A percentile compares a stretch with the other conserved stretches of the same genome.
These are phyloP conservation scores for Andrographis paniculata DNA, from an alignment of 305 asterid genomes.

Conservation along the genomic window DNA sequence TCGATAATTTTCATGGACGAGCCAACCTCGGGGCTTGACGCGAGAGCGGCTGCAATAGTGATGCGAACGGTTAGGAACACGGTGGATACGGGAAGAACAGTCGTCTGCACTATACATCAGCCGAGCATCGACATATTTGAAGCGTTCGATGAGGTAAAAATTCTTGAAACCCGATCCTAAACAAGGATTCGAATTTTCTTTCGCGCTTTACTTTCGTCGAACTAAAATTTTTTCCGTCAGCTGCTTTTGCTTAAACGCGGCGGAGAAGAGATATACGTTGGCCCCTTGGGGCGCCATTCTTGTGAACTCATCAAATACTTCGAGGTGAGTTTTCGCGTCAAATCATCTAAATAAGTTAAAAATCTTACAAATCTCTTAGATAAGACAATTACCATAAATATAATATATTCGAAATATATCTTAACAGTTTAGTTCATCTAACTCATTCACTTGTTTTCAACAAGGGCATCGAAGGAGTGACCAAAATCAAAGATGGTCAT, in stretches of 20 bases:
- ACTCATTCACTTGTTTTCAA: not conserved
- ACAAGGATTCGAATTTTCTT: not conserved
- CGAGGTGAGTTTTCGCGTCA: constrained; percentile 21
- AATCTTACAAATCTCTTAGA: not conserved
- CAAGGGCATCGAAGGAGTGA: constrained; percentile 30
- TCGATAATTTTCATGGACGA: constrained; percentile 59
- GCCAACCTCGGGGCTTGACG: constrained; percentile 46
- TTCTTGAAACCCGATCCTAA: no score
- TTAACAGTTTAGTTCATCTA: no score
- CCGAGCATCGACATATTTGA: constrained; percentile 56
- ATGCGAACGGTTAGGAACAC: constrained; percentile 46
- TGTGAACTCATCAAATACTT: constrained; percentile 26
- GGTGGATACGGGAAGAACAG: constrained; percentile 44
- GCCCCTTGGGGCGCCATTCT: constrained; percentile 34
- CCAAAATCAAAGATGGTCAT: constrained; percentile 32
- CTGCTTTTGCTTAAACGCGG: constrained; percentile 30
- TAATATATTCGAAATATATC: not conserved
- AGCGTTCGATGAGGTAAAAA: constrained; percentile 38
- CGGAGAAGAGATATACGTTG: constrained; percentile 38
- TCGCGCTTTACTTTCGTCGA: not conserved
- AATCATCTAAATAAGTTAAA: not conserved
- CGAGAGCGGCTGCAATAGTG: constrained; percentile 47
- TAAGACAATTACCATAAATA: no score
- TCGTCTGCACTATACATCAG: constrained; percentile 54
- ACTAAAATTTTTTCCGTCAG: constrained; percentile 17